These are phyloP conservation scores for Lodderomyces oxycetoniae DNA, from an alignment of 1,139 yeast genomes.

Conservation along the genomic window DNA sequence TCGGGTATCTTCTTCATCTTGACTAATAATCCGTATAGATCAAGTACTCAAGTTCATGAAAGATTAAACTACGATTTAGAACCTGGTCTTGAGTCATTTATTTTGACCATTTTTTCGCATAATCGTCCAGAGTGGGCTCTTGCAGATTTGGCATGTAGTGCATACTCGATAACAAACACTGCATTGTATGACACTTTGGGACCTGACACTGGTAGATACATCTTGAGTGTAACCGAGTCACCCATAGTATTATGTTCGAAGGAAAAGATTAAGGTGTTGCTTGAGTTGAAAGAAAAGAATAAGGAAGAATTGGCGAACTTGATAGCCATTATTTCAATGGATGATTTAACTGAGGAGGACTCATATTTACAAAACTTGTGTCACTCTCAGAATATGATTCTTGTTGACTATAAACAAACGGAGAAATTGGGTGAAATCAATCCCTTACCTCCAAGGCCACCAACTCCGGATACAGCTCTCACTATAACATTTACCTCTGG, in stretches of 20 bases:
- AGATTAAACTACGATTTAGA: constrained; percentile 21
- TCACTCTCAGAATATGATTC: constrained; percentile 21
- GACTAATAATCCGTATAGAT: constrained; percentile 36
- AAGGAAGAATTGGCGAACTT: constrained; percentile 25
- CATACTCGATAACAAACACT: constrained; percentile 34
- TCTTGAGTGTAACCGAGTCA: constrained; percentile 30
- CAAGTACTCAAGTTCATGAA: constrained; percentile 24
- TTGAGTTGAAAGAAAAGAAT: constrained; percentile 24
- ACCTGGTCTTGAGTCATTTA: constrained; percentile 19
- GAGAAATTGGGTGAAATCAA: constrained; percentile 49
- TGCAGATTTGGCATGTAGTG: constrained; percentile 34
- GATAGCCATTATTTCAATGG: constrained; percentile 37
- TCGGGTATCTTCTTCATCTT: constrained; percentile 60
- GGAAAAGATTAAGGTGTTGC: constrained; percentile 26
- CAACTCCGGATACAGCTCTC: constrained; percentile 49
- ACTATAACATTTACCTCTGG: constrained; percentile 79
- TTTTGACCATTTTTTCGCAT: constrained; percentile 32
- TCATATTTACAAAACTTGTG: constrained; percentile 20
- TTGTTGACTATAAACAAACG: constrained; percentile 42
- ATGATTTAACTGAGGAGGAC: constrained; percentile 28
- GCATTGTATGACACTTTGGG: constrained; percentile 43
- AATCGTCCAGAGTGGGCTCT: constrained; percentile 39
- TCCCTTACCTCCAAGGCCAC: constrained; percentile 44
- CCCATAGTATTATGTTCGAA: constrained; percentile 34
- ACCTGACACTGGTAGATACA: constrained; percentile 30